Base-by-base conservation (phyloP, 1,284 basidiomycete genomes). In the Phlebopus sp. region DNA sequence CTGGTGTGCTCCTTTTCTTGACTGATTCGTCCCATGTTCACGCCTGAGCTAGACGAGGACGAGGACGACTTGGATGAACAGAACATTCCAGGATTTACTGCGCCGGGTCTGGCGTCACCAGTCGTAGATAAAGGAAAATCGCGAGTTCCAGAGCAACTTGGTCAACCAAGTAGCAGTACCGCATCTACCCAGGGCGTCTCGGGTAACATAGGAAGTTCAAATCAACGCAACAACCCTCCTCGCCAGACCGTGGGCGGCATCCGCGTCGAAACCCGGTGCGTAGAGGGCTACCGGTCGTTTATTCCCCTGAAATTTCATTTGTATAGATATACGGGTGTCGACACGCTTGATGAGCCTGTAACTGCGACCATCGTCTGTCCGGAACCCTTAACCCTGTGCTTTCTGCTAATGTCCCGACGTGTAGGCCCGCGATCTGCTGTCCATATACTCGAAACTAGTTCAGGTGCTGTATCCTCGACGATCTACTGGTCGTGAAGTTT, bases 291-390 rank as follows among this genome's bases (percentile, higher is more conserved):
- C 18, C 14, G 9, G 27, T 9, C 30, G 42, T 40, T 36, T n/a
- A 11, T 25, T 23, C 38, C 4, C 15, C 17, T 19, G 41, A 36
- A 43, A 37, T 4, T 34, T 2, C 36, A 5, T 25, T 18, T 2
- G 1, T 19, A n/a, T 47, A 90, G 90, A 58, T 90, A 85, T 66
- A 78, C 89, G 6, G 90, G 89, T 6, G 76, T 76, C 13, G 87
- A 93, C 59, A 96, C 94, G 0, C 77, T 97, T 21, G 94, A 97
- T 60, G 94, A 97, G 66, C 92, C 94, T 1, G 81, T 97, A 13
- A 81, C 83, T 7, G 79, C 81, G 15, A 97, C 94, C 0, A 93
- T 97, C 55, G 94, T 95, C 56, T 56, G 90, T 74, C 27, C 18
- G 11, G 36, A 14, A 31, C 46, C 46, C 53, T 45, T 43, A n/a